phyloP scores from a whole-genome alignment of 2,329 filamentous ascomycete genomes.

The Helicocarpus griseus region DNA sequence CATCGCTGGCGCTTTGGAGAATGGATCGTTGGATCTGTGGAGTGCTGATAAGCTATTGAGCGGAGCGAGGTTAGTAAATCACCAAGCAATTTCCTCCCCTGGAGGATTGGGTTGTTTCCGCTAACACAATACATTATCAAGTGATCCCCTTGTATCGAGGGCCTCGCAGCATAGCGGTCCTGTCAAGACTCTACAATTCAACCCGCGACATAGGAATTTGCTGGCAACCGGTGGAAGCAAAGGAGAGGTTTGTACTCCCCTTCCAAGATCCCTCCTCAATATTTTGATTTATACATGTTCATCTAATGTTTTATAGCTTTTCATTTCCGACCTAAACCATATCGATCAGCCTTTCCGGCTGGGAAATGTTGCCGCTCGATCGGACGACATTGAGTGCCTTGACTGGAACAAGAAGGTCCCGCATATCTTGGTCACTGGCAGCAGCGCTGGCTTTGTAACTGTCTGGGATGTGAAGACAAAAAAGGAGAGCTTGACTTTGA shows the following conservation, averaged over 20 bases:
- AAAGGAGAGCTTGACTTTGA: slow-evolving; percentile 91
- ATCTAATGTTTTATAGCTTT: slow-evolving; percentile 46
- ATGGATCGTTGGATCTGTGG: slow-evolving; percentile 87
- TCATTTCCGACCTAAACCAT: slow-evolving; percentile 90
- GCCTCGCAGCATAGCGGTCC: slow-evolving; percentile 84
- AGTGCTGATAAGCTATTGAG: slow-evolving; percentile 63
- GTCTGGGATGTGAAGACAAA: slow-evolving; percentile 98
- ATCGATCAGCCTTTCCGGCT: slow-evolving; percentile 78
- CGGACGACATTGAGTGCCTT: slow-evolving; percentile 90
- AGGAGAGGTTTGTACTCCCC: slow-evolving; percentile 52
- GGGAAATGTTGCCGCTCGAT: slow-evolving; percentile 76
- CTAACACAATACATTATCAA: slow-evolving; percentile 14
- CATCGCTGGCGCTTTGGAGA: slow-evolving; percentile 91
- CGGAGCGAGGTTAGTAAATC: slow-evolving; percentile 38
- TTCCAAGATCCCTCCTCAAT: slow-evolving; percentile 3
- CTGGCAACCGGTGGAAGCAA: slow-evolving; percentile 88
- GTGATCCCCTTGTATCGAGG: slow-evolving; percentile 73
- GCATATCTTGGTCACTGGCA: slow-evolving; percentile 91
- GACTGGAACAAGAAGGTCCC: slow-evolving; percentile 98
- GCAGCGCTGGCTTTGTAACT: slow-evolving; percentile 86
- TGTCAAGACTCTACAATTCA: slow-evolving; percentile 94
- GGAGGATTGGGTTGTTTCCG: neutral
- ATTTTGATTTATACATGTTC: slow-evolving; percentile 4
- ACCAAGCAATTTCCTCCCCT: neutral
- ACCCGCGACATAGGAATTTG: slow-evolving; percentile 81